Percentiles rank a stretch among this genome's conserved stretches.
These are phyloP conservation scores for Colletotrichum endophyticum DNA, from an alignment of 2,329 filamentous ascomycete genomes.

Conservation along the genomic window DNA sequence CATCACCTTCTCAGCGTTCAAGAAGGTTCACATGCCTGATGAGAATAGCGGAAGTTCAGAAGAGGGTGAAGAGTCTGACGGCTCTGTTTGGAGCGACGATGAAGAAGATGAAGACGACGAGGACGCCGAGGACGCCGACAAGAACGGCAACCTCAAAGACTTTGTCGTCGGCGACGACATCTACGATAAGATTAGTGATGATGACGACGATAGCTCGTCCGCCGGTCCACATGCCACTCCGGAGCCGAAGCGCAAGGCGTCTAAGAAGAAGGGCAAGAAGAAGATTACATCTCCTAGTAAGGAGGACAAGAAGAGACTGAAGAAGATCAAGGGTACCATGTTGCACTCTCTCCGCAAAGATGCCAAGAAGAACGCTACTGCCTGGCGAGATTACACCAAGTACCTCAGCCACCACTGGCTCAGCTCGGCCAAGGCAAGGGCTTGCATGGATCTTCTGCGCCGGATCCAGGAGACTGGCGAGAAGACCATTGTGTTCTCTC, in stretches of 20 bases:
- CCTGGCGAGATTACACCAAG: slow-evolving; percentile 72
- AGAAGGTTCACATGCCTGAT: slow-evolving; percentile 71
- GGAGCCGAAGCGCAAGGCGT: neutral
- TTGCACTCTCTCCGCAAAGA: slow-evolving; percentile 27
- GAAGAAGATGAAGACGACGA: slow-evolving; percentile 38
- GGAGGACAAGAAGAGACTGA: slow-evolving; percentile 32
- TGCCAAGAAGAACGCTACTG: slow-evolving; percentile 52
- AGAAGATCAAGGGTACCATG: slow-evolving; percentile 43
- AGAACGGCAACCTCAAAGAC: slow-evolving; percentile 40
- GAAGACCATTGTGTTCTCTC: slow-evolving; percentile 83
- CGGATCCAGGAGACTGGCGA: slow-evolving; percentile 56
- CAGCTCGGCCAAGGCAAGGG: slow-evolving; percentile 76
- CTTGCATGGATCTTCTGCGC: slow-evolving; percentile 68
- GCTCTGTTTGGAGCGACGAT: slow-evolving; percentile 31
- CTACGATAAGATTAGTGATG: slow-evolving; percentile 31
- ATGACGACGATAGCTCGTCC: slow-evolving; percentile 30
- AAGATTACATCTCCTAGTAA: slow-evolving; percentile 16
- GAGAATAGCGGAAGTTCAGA: slow-evolving; percentile 33
- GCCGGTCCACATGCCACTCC: neutral
- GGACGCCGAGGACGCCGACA: slow-evolving; percentile 27
- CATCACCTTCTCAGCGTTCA: slow-evolving; percentile 77
- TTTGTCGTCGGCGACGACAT: slow-evolving; percentile 56
- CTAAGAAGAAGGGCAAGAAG: slow-evolving; percentile 23
- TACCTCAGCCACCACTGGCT: slow-evolving; percentile 73
- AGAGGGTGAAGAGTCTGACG: slow-evolving; percentile 36